Conservation (phyloP, 306 rosid genomes). For the Gleditsia sinensis region DNA sequence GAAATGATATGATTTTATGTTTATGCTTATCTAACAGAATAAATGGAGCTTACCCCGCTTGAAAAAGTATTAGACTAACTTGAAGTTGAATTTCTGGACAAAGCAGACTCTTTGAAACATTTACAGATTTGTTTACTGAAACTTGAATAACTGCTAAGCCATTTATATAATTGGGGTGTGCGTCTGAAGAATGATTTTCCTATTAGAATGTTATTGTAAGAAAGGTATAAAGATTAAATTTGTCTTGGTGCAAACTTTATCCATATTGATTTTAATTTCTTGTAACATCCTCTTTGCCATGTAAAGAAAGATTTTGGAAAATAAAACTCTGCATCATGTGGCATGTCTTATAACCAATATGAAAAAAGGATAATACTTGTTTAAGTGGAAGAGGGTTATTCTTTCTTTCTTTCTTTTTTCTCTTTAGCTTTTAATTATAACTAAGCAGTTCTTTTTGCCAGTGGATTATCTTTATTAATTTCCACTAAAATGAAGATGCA, state of each 20-base stretch:
- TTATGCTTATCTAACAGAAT: constrained; percentile 14
- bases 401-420: background rate
- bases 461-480: constrained; percentile 19
- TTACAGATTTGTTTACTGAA: background rate
- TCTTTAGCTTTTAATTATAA: background rate
- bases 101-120: background rate
- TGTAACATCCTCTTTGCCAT: background rate
- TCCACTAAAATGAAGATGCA: constrained; percentile 32
- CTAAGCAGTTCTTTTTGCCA: constrained; percentile 31
- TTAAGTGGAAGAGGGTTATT: background rate
- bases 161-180: background rate
- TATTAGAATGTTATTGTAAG: background rate
- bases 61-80: background rate
- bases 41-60: background rate
- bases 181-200: background rate
- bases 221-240: background rate
- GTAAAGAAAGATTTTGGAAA: background rate
- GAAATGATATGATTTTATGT: background rate
- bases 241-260: background rate
- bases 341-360: background rate
- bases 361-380: background rate
- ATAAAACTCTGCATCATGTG: background rate
- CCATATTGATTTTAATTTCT: background rate
- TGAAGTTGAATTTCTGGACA: background rate
- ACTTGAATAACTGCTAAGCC: background rate